Evolutionary conservation across 1,284 basidiomycete genomes (phyloP).

Genomic region (Ganoderma lingzhi): DNA sequence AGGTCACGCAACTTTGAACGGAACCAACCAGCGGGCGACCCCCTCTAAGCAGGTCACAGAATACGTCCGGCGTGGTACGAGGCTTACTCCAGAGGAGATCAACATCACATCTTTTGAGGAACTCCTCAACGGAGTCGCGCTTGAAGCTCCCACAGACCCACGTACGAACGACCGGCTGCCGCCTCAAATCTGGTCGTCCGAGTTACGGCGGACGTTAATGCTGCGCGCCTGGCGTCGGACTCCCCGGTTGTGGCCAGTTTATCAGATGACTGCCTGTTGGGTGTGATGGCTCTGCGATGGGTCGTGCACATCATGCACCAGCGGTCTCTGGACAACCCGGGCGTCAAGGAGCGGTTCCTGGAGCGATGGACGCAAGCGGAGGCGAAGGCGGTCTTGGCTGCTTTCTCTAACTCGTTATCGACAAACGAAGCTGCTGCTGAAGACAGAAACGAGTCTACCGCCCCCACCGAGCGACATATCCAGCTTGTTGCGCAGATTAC

Average conservation of each 20-base stretch:
- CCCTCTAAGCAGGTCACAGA: slow-evolving; percentile 61
- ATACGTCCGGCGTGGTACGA: slow-evolving; percentile 76
- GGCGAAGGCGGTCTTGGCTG: slow-evolving; percentile 67
- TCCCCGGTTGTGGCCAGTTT: slow-evolving; percentile 54
- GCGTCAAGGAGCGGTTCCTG: slow-evolving; percentile 60
- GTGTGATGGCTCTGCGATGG: slow-evolving; percentile 68
- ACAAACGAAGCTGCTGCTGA: slow-evolving; percentile 3
- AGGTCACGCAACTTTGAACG: not conserved
- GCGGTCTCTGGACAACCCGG: slow-evolving; percentile 55
- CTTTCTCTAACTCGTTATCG: slow-evolving; percentile 43
- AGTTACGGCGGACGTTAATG: slow-evolving; percentile 64
- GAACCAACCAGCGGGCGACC: not conserved
- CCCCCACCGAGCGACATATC: slow-evolving; percentile 65
- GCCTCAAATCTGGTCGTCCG: slow-evolving; percentile 55
- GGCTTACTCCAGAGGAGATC: slow-evolving; percentile 68
- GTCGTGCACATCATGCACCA: slow-evolving; percentile 57
- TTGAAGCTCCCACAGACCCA: slow-evolving; percentile 33
- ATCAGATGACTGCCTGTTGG: slow-evolving; percentile 52
- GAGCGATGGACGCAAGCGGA: slow-evolving; percentile 78
- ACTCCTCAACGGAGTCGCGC: slow-evolving; percentile 51
- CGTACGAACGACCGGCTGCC: slow-evolving; percentile 22
- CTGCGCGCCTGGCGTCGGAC: slow-evolving; percentile 67
- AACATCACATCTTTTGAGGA: slow-evolving; percentile 55
- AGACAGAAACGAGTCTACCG: slow-evolving; percentile 20
- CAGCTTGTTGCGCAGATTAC: slow-evolving; percentile 77